Conservation (phyloP, 2,329 filamentous ascomycete genomes). For the Allantophomopsis cytisporea region DNA sequence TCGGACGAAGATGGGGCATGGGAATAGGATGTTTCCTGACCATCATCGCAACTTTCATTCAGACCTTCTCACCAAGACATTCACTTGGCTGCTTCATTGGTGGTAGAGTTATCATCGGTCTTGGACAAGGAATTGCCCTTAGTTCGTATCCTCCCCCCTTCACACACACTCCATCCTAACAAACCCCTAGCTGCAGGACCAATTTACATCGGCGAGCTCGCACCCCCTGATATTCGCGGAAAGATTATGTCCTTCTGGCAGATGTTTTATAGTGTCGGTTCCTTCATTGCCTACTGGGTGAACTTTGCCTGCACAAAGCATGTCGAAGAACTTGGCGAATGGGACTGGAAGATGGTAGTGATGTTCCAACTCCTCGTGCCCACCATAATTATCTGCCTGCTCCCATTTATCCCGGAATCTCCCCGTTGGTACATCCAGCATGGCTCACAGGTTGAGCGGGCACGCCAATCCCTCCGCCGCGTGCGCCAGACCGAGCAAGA, state of each 20-base stretch:
- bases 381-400: slow-evolving; percentile 40
- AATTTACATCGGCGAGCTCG: slow-evolving; percentile 58
- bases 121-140: slow-evolving; percentile 56
- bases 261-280: slow-evolving; percentile 51
- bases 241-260: slow-evolving; percentile 60
- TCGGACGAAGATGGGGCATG: slow-evolving; percentile 54
- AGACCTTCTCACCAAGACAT: slow-evolving; percentile 46
- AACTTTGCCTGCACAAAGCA: slow-evolving; percentile 48
- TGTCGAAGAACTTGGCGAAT: slow-evolving; percentile 42
- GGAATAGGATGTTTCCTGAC: slow-evolving; percentile 48
- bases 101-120: slow-evolving; percentile 54
- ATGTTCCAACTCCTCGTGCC: slow-evolving; percentile 63
- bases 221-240: slow-evolving; percentile 49
- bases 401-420: slow-evolving; percentile 54
- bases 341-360: slow-evolving; percentile 63
- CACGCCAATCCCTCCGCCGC: slow-evolving; percentile 37
- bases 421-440: slow-evolving; percentile 57
- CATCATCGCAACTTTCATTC: slow-evolving; percentile 55
- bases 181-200: slow-evolving; percentile 40
- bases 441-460: slow-evolving; percentile 43
- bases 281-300: slow-evolving; percentile 52
- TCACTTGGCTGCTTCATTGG: slow-evolving; percentile 54
- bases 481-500: slow-evolving; percentile 52
- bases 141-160: slow-evolving; percentile 20
- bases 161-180: slow-evolving; percentile 3